Conservation (phyloP, 2,329 filamentous ascomycete species). For the Daldinia sp. region DNA sequence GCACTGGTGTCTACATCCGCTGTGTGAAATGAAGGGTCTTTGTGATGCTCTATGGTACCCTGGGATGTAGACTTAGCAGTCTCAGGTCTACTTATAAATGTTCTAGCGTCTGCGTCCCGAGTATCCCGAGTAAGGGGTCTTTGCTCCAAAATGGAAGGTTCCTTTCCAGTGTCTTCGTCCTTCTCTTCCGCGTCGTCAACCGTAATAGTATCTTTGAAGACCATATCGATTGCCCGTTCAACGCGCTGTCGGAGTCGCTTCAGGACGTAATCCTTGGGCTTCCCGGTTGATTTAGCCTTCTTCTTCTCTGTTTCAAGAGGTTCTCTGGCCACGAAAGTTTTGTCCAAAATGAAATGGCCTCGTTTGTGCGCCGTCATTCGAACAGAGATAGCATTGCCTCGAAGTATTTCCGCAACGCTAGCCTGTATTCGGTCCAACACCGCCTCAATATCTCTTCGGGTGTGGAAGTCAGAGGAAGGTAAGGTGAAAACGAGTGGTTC, state of each 20-base stretch:
- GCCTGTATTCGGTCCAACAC: conserved; percentile 65
- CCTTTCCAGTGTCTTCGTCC: conserved; percentile 21
- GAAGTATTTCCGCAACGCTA: conserved; percentile 62
- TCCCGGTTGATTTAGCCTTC: conserved; percentile 51
- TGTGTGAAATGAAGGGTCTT: conserved; percentile 15
- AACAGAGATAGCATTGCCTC: conserved; percentile 60
- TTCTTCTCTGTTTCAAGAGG: conserved; percentile 51
- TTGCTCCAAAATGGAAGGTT: conserved; percentile 14
- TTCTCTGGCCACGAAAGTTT: conserved; percentile 58
- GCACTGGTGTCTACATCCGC: conserved; percentile 12
- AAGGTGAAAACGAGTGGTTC: conserved; percentile 61
- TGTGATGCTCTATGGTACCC: conserved; percentile 15
- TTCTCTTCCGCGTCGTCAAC: conserved; percentile 55
- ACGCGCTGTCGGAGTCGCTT: conserved; percentile 60
- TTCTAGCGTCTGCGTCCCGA: conserved; percentile 18
- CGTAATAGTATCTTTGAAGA: conserved; percentile 65
- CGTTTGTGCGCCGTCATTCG: conserved; percentile 64
- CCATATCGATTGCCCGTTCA: conserved; percentile 60
- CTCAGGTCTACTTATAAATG: conserved; percentile 22
- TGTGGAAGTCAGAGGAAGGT: conserved; percentile 57
- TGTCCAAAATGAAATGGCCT: conserved; percentile 65
- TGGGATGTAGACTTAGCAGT: conserved; percentile 17
- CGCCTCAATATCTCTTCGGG: conserved; percentile 60
- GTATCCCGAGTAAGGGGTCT: conserved; percentile 8
- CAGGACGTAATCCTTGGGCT: conserved; percentile 57